Conservation (phyloP, 345 rosid genomes). For the thale cress (Arabidopsis thaliana) region DNA sequence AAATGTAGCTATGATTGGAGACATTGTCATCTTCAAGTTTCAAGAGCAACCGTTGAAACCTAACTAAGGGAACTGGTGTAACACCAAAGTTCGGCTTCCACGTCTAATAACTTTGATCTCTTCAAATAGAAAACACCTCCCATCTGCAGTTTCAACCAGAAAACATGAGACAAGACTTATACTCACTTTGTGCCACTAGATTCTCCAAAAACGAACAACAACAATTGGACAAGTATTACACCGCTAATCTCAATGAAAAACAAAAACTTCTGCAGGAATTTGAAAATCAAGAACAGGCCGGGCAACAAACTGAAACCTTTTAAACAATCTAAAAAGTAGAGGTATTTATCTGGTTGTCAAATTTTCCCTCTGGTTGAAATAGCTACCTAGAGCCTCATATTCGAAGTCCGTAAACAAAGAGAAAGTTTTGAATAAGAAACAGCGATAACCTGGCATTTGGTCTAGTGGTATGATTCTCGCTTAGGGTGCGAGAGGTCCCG, state of each 20-base stretch:
- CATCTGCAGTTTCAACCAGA: slow-evolving; percentile 5
- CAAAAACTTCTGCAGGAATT: neutral
- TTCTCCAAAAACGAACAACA: neutral
- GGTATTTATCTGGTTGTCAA: neutral
- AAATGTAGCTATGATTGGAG: neutral
- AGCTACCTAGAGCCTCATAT: neutral
- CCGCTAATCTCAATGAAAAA: neutral
- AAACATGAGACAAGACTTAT: neutral
- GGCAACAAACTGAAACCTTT: slow-evolving; percentile 9
- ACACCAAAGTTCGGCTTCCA: neutral
- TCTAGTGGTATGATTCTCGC: slow-evolving; percentile 72
- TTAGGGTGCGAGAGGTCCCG: slow-evolving; percentile 94
- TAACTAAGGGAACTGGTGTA: neutral
- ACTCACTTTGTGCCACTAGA: neutral
- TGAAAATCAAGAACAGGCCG: neutral
- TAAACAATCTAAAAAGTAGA: neutral
- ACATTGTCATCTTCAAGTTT: neutral
- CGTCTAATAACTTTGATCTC: slow-evolving; percentile 2
- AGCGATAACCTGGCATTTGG: too few species aligned
- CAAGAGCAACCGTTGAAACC: slow-evolving; percentile 5
- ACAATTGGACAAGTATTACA: slow-evolving; percentile 4
- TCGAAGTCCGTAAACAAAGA: too few species aligned
- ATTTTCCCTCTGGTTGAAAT: neutral
- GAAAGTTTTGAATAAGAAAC: too few species aligned
- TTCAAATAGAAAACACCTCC: slow-evolving; percentile 10